Evolutionary conservation across 129 eudicot species (phyloP), one percentile per base, ranked within the genome.

Genomic region (Helianthus tuberosus): DNA sequence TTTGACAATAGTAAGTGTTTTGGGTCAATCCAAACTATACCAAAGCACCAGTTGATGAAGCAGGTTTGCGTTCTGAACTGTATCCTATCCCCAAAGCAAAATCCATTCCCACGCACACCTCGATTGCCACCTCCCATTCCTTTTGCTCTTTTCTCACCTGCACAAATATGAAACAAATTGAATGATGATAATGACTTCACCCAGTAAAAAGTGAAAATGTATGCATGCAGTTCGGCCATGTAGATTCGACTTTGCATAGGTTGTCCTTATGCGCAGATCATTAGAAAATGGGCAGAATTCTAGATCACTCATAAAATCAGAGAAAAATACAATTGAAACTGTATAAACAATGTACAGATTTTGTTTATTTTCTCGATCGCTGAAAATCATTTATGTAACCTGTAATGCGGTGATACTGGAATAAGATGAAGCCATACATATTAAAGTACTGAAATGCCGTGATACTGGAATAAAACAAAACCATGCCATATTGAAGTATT

Each of bases 101-200:
- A 78, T 93, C 98, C 82, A 93, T n/a, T n/a, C n/a, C n/a, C n/a
- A n/a, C n/a, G n/a, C n/a, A n/a, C 98, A 49, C 98, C 98, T 83
- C 87, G 79, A 75, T 84, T 87, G 39, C 92, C 86, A 79, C 91
- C 88, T 39, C 91, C 96, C 76, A 92, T 90, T 72, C 98, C 98
- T 85, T 90, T 93, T 17, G 96, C 96, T 76, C 86, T 88, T 91
- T 90, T 93, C 49, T 96, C 98, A 75, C n/a, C n/a, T n/a, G n/a
- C n/a, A n/a, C n/a, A n/a, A n/a, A n/a, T n/a, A n/a, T n/a, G n/a
- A n/a, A n/a, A n/a, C n/a, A n/a, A n/a, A n/a, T n/a, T n/a, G n/a
- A n/a, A n/a, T n/a, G n/a, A n/a, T n/a, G n/a, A n/a, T 68, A 29
- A 25, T 27, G 14, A 15, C 14, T 67, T 52, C 10, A 55, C 9